Evolutionary conservation across 805 yeast species (phyloP), one percentile per base, ranked within the genome.

Genomic region (Sugiyamaella mastotermitis): DNA sequence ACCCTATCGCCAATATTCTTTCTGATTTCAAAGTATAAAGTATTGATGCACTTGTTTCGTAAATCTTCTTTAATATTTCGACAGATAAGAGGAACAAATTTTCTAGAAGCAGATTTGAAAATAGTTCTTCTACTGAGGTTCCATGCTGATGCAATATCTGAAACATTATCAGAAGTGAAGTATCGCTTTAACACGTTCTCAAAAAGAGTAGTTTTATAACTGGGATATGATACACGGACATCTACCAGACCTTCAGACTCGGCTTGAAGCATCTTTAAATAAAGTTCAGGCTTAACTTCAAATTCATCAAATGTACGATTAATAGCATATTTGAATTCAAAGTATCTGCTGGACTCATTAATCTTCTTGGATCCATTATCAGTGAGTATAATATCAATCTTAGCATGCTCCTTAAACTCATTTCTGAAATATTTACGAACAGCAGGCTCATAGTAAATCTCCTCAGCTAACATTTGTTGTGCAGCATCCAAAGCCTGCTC

Each of bases 251-350:
- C 94, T 47, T 76, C 69, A 4, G 77, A 60, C 57, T 92, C 98
- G 2, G 97, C 98, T 53, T 83, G 88, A 35, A 88, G 62, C 95
- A 92, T 92, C 53, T 94, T 74, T 52, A 92, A 66, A 50, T 83
- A 85, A 28, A 82, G 64, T 50, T 86, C 95, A 1, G 98, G 97
- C 40, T 76, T 69, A 26, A 66, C 66, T 5, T 75, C 71, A 53
- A 92, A 75, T 41, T 86, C 86, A n/a, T 72, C 71, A 11, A 88
- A 79, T 2, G 83, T 70, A 56, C 92, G 74, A 60, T 86, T 83
- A 40, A 77, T 72, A 16, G 96, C 94, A 61, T 92, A 92, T 56
- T 92, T 92, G 64, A 92, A 80, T 54, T 86, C 95, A 42, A 83
- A 86, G 52, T 79, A 88, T 2, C 87, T 82, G 38, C 88, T 80